Evolutionary conservation across 2,329 filamentous ascomycete species (phyloP), one percentile per base, ranked within the genome.

Genomic region (Botryosphaeria dothidea): DNA sequence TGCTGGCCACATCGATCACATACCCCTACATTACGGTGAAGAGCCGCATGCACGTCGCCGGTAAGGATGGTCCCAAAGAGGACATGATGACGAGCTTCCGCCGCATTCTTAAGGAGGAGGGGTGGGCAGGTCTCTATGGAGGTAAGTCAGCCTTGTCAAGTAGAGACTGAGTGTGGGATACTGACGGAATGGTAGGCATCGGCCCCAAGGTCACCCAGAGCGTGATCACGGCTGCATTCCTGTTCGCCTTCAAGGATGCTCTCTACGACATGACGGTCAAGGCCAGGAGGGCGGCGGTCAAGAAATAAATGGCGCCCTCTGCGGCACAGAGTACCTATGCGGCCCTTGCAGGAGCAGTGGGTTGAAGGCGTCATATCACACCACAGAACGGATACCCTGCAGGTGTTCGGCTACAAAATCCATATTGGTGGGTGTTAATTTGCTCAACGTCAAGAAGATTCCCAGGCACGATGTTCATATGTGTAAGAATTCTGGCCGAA

Each of bases 11-110:
- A 2, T 88, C 85, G 67, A 91, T 98, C 73, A 99, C 95, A 5
- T 99, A 99, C 79, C 95, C 95, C 11, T 99, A 99, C 77, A 98
- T 99, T 77, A 99, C 95, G 4, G 91, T 99, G 73, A 99, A 99
- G 88, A 96, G 93, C 80, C 88, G 92, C 76, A 97, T 97, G 88
- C 95, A 99, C 78, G 92, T 99, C 67, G 92, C 93, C 29, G 88
- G 86, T 67, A 88, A 88, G 72, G 88, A 88, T 68, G 86, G 86
- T n/a, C 88, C 88, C 68, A 90, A 90, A 79, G 91, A 96, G 80
- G 91, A 90, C 70, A 90, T 97, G 85, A 84, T 89, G 62, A 86
- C 88, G 69, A 91, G 89, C 52, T 86, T 99, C 74, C 88, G 85
- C 74, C 86, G 90, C 67, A 93, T 98, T 66, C 85, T 97, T 67